phyloP scores from a whole-genome alignment of 768 basidiomycete species.

The Tricholoma sp. region DNA sequence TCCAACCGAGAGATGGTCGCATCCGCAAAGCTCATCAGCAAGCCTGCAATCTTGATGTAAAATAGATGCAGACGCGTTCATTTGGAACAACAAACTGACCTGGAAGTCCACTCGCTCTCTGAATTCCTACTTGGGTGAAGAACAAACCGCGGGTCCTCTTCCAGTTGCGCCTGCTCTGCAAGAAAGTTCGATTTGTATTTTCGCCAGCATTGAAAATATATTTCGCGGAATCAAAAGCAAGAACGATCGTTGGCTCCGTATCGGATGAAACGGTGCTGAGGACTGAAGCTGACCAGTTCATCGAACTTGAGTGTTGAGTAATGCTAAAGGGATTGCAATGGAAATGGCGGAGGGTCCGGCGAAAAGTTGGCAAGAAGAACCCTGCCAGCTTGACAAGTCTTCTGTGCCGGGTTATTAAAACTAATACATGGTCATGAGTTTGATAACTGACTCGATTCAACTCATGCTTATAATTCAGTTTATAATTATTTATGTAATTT shows the following conservation, averaged over 20 bases:
- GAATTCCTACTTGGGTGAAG: constrained; percentile 58
- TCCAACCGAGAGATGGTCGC: constrained; percentile 50
- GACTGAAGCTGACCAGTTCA: constrained; percentile 64
- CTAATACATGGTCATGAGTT: background rate
- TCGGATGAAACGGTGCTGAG: constrained; percentile 61
- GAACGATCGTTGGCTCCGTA: constrained; percentile 71
- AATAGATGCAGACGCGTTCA: constrained; percentile 1
- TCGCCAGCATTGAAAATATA: constrained; percentile 90
- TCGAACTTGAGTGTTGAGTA: constrained; percentile 12
- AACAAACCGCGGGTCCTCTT: constrained; percentile 68
- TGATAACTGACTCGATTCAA: background rate
- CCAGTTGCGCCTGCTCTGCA: constrained; percentile 63
- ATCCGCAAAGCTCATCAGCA: constrained; percentile 80
- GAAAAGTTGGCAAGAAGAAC: background rate
- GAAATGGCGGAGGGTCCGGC: background rate
- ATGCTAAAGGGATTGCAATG: background rate
- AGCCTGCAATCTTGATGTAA: constrained; percentile 35
- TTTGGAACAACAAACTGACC: constrained; percentile 36
- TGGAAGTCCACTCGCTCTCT: constrained; percentile 65
- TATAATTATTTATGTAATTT: too few relatives aligned
- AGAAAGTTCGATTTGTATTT: constrained; percentile 67
- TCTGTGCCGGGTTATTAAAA: background rate
- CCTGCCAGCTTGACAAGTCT: background rate
- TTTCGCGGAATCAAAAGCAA: constrained; percentile 72
- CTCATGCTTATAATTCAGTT: too few relatives aligned